phyloP scores from a whole-genome alignment of 2,329 filamentous ascomycete species.

The Cladosporium colombiae region DNA sequence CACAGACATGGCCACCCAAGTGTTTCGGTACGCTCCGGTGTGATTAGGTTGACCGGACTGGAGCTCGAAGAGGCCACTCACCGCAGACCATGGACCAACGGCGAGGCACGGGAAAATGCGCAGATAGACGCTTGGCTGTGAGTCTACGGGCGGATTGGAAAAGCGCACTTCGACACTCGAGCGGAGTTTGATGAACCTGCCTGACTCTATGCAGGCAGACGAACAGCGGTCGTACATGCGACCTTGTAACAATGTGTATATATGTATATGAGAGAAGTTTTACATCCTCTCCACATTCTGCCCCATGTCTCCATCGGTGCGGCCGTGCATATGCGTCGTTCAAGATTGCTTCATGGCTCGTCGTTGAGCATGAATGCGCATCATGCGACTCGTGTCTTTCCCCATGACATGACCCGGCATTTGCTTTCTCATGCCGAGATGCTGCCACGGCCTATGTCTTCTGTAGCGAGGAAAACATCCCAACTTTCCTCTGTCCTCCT shows the following conservation, averaged over 20 bases:
- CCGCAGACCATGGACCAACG: not conserved
- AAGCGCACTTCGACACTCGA: not conserved
- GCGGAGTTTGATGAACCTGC: not conserved
- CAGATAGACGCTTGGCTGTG: not conserved
- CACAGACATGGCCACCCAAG: not conserved
- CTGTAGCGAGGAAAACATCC: not conserved
- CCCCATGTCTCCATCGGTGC: not conserved
- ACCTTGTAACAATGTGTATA: conserved; percentile 10
- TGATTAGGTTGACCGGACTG: not conserved
- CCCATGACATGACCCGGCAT: not conserved
- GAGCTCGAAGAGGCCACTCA: not conserved
- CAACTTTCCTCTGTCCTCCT: not conserved
- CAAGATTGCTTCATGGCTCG: not conserved
- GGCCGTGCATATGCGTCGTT: not conserved
- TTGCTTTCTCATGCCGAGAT: not conserved
- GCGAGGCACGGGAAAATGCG: not conserved
- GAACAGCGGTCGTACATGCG: not conserved
- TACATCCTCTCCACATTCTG: not conserved
- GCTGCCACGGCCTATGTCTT: not conserved
- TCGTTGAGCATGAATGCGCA: not conserved
- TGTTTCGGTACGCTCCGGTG: not conserved
- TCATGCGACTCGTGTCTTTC: not conserved
- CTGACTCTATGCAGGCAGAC: not conserved
- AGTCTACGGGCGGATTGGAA: not conserved
- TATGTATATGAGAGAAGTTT: not conserved